Percentiles rank a stretch among this genome's conserved stretches.
Conservation (phyloP, 331 rosid species). For the Saraca asoca region DNA sequence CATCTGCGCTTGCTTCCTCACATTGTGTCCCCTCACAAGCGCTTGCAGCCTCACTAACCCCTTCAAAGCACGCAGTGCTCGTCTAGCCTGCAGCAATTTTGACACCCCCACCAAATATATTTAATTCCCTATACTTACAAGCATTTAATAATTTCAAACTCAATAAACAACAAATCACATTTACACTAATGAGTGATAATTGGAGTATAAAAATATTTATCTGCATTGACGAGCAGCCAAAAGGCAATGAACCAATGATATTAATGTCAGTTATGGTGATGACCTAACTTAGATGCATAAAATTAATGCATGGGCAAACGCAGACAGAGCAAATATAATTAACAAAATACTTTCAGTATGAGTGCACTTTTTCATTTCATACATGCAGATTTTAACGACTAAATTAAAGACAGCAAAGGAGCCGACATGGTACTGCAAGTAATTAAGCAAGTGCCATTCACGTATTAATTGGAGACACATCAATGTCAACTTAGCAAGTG, state of each 20-base stretch:
- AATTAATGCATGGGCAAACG: background rate
- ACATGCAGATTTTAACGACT: constrained; percentile 3
- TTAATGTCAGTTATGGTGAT: background rate
- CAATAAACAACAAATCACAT: too few relatives aligned
- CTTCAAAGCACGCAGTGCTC: constrained; percentile 86
- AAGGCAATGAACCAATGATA: background rate
- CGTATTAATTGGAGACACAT: constrained; percentile 15
- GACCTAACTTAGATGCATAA: background rate
- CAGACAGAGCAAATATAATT: background rate
- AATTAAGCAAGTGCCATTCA: constrained; percentile 27
- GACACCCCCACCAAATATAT: background rate
- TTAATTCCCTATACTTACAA: too few relatives aligned
- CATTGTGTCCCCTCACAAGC: constrained; percentile 88
- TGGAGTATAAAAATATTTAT: too few relatives aligned
- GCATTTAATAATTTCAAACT: background rate
- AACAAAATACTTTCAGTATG: background rate
- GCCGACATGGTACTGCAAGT: constrained; percentile 8
- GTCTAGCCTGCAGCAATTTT: constrained; percentile 64
- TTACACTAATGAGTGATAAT: too few relatives aligned
- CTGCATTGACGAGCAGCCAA: background rate
- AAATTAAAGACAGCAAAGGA: background rate
- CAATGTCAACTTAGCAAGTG: constrained; percentile 30
- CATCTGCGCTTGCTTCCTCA: constrained; percentile 90
- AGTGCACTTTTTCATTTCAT: background rate
- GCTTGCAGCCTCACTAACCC: constrained; percentile 92